Percentiles rank a stretch among this genome's conserved stretches.
phyloP scores from a whole-genome alignment of 208 protist genomes.

The Tritrichomonas musculus region DNA sequence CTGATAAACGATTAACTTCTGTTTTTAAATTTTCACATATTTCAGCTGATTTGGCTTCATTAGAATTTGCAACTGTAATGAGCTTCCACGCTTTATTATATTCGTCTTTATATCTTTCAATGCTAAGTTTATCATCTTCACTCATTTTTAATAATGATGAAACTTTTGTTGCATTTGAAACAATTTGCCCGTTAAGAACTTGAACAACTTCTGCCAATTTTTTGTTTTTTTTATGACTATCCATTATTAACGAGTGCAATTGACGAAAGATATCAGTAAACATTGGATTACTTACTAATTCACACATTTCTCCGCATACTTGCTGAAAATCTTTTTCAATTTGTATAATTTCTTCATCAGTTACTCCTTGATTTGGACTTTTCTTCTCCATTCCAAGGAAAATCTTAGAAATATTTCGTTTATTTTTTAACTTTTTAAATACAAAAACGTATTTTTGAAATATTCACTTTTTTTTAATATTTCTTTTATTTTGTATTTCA shows the following conservation, averaged over 20 bases:
- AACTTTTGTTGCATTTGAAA: conserved; percentile 83
- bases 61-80: conserved; percentile 84
- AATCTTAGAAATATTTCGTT: too few species aligned
- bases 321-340: neutral
- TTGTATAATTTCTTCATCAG: neutral
- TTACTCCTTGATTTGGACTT: neutral
- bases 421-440: too few species aligned
- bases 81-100: conserved; percentile 82
- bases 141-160: conserved; percentile 81
- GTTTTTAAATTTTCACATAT: conserved; percentile 76
- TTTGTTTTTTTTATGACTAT: conserved; percentile 90
- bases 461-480: too few species aligned
- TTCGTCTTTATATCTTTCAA: conserved; percentile 67
- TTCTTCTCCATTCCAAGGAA: conserved; percentile 5
- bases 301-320: neutral
- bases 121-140: conserved; percentile 85
- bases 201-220: conserved; percentile 75
- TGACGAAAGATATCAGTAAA: conserved; percentile 48
- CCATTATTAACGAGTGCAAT: conserved; percentile 79
- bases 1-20: conserved; percentile 78
- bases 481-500: too few species aligned
- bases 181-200: conserved; percentile 80
- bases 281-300: neutral
- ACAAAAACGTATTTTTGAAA: too few species aligned
- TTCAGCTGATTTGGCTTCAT: conserved; percentile 81